Evolutionary conservation across 1,139 yeast genomes (phyloP).

Genomic region (Scheffersomyces stambukii): DNA sequence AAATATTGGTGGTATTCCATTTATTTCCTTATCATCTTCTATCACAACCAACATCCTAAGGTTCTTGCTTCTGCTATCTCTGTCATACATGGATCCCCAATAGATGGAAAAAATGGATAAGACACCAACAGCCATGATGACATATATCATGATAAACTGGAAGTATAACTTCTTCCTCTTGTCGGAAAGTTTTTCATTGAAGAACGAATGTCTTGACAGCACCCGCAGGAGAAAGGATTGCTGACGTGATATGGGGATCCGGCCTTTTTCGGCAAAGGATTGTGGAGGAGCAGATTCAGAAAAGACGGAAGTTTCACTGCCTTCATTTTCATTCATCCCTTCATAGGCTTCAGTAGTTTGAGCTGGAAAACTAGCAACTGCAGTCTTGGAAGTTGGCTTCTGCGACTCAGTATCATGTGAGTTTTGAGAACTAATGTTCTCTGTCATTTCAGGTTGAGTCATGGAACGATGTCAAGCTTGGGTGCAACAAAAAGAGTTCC

Average conservation of each 20-base stretch:
- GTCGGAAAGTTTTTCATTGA: slow-evolving; percentile 9
- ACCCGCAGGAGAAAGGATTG: slow-evolving; percentile 14
- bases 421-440: too few species aligned
- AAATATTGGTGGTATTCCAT: slow-evolving; percentile 27
- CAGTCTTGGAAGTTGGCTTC: too few species aligned
- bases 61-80: slow-evolving; percentile 24
- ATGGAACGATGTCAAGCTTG: too few species aligned
- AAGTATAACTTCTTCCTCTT: slow-evolving; percentile 17
- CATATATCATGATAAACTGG: slow-evolving; percentile 15
- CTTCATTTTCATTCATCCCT: too few species aligned
- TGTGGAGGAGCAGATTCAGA: too few species aligned
- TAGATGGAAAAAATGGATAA: slow-evolving; percentile 35
- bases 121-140: slow-evolving; percentile 25
- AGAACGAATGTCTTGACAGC: slow-evolving; percentile 9
- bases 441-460: too few species aligned
- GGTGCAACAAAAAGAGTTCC: too few species aligned
- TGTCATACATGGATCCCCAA: slow-evolving; percentile 41
- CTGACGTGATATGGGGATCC: slow-evolving; percentile 11
- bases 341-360: too few species aligned
- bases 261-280: too few species aligned
- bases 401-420: too few species aligned
- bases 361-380: too few species aligned
- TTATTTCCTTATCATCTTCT: slow-evolving; percentile 27
- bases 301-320: too few species aligned
- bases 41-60: slow-evolving; percentile 39